phyloP scores from a whole-genome alignment of 2,329 filamentous ascomycete species.

The Apiospora marii region DNA sequence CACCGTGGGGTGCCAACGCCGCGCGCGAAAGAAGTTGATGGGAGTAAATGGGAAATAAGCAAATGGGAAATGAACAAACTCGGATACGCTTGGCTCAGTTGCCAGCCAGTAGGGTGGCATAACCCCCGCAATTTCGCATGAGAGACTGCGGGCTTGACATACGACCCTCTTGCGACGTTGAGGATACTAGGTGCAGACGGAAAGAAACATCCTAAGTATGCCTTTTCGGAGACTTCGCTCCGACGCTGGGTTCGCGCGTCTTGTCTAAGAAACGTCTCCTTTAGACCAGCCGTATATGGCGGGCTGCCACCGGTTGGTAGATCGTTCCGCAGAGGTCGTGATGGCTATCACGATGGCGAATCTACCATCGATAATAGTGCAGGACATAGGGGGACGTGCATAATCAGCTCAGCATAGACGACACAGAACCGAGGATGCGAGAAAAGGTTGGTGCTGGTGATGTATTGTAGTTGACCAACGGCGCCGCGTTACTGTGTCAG shows the following conservation, averaged over 20 bases:
- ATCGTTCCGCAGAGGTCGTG: background rate
- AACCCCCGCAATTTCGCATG: background rate
- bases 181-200: background rate
- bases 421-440: background rate
- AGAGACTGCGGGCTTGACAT: background rate
- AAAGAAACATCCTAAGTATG: background rate
- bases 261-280: too few relatives aligned
- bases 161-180: background rate
- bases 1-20: too few relatives aligned
- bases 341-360: background rate
- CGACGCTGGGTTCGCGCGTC: background rate
- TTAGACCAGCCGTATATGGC: background rate
- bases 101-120: background rate
- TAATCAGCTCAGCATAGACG: background rate
- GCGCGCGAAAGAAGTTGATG: too few relatives aligned
- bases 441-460: too few relatives aligned
- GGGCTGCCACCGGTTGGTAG: background rate
- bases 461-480: background rate
- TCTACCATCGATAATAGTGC: too few relatives aligned
- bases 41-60: too few relatives aligned
- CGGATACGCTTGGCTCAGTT: background rate
- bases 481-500: background rate
- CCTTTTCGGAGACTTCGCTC: background rate
- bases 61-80: background rate
- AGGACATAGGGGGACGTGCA: background rate